Base-by-base conservation (phyloP, 2,329 filamentous ascomycete genomes). In the Calonectria leucothoes region DNA sequence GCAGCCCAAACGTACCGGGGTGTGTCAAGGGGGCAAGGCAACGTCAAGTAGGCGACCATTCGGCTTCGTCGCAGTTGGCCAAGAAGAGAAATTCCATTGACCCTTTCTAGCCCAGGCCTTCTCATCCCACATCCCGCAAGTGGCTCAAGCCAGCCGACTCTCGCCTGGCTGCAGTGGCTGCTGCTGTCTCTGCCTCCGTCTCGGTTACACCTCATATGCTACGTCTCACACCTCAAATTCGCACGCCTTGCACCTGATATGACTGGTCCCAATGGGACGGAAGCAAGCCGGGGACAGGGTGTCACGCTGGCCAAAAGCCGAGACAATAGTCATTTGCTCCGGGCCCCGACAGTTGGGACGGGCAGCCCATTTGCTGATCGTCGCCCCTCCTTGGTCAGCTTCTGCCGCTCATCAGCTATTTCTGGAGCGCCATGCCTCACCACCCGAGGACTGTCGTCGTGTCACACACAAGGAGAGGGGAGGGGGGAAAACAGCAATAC, bases 1-100 rank as follows among this genome's bases (percentile, higher is more conserved):
- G 77, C 75, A 79, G 71, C 49, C 29, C 23, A 55, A 37, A 51
- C 49, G 33, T 25, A 25, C 59, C 12, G 29, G 59, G 59, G 59
- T 59, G 59, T 48, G 55, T 61, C 55, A 61, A 61, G 55, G 55
- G 55, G 55, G 23, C 35, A 61, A 61, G 55, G 55, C 55, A 61
- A 61, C 55, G 55, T 61, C 55, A 61, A 61, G n/a, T 61, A 61
- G 55, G 55, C 55, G 55, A 61, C 55, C 55, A 61, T 61, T 61
- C 55, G 55, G 55, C 33, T 61, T 61, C 33, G 15, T 61, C 35
- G 33, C 35, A 23, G 55, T 61, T 37, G 52, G 52, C 35, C 33
- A 23, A 23, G n/a, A 61, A 35, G 31, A 39, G 33, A 23, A 39
- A 61, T 61, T 25, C 15, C 35, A 59, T 15, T 23, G 31, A 14